Evolutionary conservation across 2,329 filamentous ascomycete genomes (phyloP).

Genomic region (Pseudopyrenochaeta lycopersici): DNA sequence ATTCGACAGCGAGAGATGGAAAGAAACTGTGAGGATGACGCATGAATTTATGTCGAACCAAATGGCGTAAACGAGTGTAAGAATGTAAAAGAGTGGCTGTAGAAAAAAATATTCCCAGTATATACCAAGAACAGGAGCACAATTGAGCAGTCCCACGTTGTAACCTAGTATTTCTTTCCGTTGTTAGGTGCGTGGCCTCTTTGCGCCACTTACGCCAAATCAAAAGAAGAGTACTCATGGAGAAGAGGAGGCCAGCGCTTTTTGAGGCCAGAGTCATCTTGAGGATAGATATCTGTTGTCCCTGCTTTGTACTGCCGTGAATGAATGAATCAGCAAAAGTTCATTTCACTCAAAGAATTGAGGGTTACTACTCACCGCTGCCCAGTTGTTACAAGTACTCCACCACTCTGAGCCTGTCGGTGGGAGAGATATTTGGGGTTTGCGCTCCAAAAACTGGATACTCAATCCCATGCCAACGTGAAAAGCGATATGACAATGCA

Average conservation of each 20-base stretch:
- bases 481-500: conserved; percentile 42
- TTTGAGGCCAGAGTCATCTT: conserved; percentile 53
- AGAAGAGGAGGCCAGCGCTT: conserved; percentile 36
- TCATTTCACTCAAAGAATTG: background rate
- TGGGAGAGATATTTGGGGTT: conserved; percentile 30
- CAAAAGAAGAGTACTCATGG: background rate
- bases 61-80: conserved; percentile 8
- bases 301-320: conserved; percentile 19
- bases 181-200: background rate
- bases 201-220: conserved; percentile 1
- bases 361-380: background rate
- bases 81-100: conserved; percentile 10
- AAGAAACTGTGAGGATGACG: background rate
- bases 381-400: conserved; percentile 39
- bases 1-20: background rate
- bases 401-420: conserved; percentile 32
- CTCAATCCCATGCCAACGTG: conserved; percentile 40
- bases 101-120: background rate
- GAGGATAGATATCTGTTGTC: conserved; percentile 37
- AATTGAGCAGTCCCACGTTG: background rate
- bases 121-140: background rate
- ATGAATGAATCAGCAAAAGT: background rate
- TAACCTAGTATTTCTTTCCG: background rate
- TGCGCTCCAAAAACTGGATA: conserved; percentile 36
- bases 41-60: background rate